Evolutionary conservation across 352 stramenopile species (phyloP), one percentile per base, ranked within the genome.

Genomic region (Pythium apleroticum): DNA sequence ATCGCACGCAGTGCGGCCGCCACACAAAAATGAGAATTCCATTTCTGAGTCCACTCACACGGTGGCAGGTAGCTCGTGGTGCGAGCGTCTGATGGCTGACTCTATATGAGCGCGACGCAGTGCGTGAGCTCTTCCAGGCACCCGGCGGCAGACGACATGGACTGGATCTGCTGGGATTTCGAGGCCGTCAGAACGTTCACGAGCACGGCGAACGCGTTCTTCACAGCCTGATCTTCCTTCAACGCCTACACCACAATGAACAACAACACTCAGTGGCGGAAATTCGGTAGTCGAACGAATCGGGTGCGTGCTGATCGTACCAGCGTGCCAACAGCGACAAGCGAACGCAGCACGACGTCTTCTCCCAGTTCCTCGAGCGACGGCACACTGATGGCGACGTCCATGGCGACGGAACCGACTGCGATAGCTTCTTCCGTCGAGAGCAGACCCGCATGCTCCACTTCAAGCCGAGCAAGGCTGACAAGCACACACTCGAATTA

Each of bases 291-390:
- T n/a, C n/a, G n/a, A n/a, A n/a, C n/a, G n/a, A n/a, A n/a, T n/a
- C n/a, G n/a, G n/a, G 19, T 22, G 50, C 45, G n/a, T n/a, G 31
- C 19, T 43, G 65, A 55, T 72, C 78, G 48, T 81, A 91, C 83
- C 46, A 95, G 59, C 3, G 84, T 88, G 25, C 82, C 86, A 31
- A 93, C 77, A 6, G 84, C 64, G 28, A 91, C 73, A 19, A 95
- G 65, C 10, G 75, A 76, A 52, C 86, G 84, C 52, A 92, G 67
- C 52, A 93, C 77, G 6, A 83, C 78, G 58, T 95, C 84, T 60
- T 95, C 84, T n/a, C 81, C 81, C n/a, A 90, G 63, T 46, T 91
- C 78, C 43, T 84, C 68, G 19, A 95, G 60, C 14, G 77, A 68
- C 28, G 73, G 73, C 10, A 78, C 61, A 24, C 79, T 72, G 46